Evolutionary conservation across 495 filamentous ascomycete species (phyloP), one percentile per base, ranked within the genome.

Genomic region (Penicillium verhagenii): DNA sequence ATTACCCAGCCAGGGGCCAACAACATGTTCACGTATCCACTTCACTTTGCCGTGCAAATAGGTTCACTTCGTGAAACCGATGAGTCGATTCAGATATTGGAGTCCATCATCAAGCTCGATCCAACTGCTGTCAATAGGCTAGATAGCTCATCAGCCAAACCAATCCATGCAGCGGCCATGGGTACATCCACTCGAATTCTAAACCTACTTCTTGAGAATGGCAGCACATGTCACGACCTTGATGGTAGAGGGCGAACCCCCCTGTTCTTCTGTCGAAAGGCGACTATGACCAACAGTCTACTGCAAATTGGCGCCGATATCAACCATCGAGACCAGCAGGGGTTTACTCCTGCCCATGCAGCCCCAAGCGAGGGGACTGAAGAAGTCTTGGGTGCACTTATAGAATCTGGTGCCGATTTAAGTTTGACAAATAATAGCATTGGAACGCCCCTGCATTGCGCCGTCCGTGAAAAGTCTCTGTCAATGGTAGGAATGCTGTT

Each of bases 41-140:
- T 62, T 10, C 51, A 65, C 48, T 66, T 64, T 42, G 64, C 61
- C 14, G 52, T 56, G 3, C 61, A 64, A 28, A 51, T 66, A n/a
- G 57, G 48, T 8, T 56, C 63, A 9, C 28, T 26, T n/a, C 53
- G 63, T 2, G 57, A 66, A 28, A 57, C 57, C 6, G 53, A 51
- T 0, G 57, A 64, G 31, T 58, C 63, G 16, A 29, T 61, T 16
- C 44, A 58, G 16, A 66, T 66, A 26, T 37, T 61, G 5, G 46
- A 54, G 16, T 29, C 45, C 4, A 54, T 68, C 23, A 40, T 61
- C 1, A 18, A 54, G 1, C 46, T 54, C 25, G 51, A 58, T 44
- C 43, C 48, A n/a, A 11, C 47, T 16, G 54, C 54, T 19, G 28
- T 57, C 40, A 35, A 57, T 4, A 39, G 47, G 21, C 21, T n/a